Conservation (phyloP, 805 yeast genomes). For the Starmerella bombicola region DNA sequence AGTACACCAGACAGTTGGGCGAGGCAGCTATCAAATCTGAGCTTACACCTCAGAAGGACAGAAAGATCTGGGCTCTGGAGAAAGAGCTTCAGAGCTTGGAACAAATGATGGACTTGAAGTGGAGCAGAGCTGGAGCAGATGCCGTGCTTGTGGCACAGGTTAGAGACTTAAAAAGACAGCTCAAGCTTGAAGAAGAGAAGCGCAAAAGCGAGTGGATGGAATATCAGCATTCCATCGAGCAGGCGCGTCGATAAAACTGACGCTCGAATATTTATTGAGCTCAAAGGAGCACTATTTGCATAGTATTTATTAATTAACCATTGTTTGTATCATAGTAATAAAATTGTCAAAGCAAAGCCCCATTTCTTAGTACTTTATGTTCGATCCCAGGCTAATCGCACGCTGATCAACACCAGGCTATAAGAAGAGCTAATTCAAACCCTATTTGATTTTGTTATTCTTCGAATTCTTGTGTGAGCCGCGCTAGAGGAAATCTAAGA, state of each 20-base stretch:
- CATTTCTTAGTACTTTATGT: too few relatives aligned
- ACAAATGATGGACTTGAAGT: conserved; percentile 10
- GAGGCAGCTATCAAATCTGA: conserved; percentile 4
- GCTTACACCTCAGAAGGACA: neutral
- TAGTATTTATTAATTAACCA: too few relatives aligned
- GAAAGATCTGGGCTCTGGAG: conserved; percentile 12
- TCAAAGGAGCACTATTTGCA: too few relatives aligned
- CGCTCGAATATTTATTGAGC: neutral
- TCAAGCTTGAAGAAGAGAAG: conserved; percentile 19
- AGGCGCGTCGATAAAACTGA: neutral
- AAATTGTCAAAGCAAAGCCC: too few relatives aligned
- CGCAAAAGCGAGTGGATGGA: conserved; percentile 21
- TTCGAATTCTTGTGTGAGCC: too few relatives aligned
- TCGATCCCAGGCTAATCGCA: too few relatives aligned
- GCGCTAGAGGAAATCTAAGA: too few relatives aligned
- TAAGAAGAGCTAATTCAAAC: too few relatives aligned
- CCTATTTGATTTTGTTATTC: too few relatives aligned
- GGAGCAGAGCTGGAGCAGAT: conserved; percentile 20
- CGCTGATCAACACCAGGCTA: too few relatives aligned
- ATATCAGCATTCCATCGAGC: conserved; percentile 6
- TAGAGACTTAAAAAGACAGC: conserved; percentile 14
- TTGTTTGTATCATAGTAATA: too few relatives aligned
- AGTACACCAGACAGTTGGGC: conserved; percentile 17
- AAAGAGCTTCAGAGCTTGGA: conserved; percentile 15
- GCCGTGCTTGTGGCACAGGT: conserved; percentile 17